Evolutionary conservation across 805 yeast genomes (phyloP), one percentile per base, ranked within the genome.

Genomic region (Ogataea trehaloabstinens): DNA sequence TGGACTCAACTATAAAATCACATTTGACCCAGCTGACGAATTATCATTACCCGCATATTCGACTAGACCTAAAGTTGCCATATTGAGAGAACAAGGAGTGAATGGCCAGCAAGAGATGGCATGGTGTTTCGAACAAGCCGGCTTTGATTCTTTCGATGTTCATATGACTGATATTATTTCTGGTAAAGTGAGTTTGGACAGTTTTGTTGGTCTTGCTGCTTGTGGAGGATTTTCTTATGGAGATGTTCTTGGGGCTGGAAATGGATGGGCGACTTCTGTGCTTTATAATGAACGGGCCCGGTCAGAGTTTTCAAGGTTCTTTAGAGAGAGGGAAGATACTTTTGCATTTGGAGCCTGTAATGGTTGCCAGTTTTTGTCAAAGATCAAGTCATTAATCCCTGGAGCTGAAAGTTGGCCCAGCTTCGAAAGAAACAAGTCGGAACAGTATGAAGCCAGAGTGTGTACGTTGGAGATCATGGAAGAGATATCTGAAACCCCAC

Each of bases 221-320:
- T 95, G 99, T 68, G 99, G 99, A 66, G 99, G 99, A 12, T 93
- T 93, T 73, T 88, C 97, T 2, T 93, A 90, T 58, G 99, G 99
- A 73, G 99, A 93, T 66, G 99, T 93, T 34, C 72, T 93, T 44
- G 99, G 99, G 52, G 99, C 99, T 24, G 99, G 96, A 60, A 85
- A 91, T 38, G 99, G 99, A 42, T 93, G 99, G 99, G 99, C 99
- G 42, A 89, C 88, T 58, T 87, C 97, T 13, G 95, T 93, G 7
- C 68, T 93, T 49, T 89, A 82, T 75, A 84, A 91, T 59, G 86
- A 78, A 25, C 70, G 67, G 38, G 85, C 91, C 25, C 80, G 93
- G 59, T 56, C 71, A 19, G 90, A 87, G 67, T 93, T 93, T 63
- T 65, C 69, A 48, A 73, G 67, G 35, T 93, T 93, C 64, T 93